Conservation (phyloP, 495 filamentous ascomycete species). For the Oidiodendron maius region DNA sequence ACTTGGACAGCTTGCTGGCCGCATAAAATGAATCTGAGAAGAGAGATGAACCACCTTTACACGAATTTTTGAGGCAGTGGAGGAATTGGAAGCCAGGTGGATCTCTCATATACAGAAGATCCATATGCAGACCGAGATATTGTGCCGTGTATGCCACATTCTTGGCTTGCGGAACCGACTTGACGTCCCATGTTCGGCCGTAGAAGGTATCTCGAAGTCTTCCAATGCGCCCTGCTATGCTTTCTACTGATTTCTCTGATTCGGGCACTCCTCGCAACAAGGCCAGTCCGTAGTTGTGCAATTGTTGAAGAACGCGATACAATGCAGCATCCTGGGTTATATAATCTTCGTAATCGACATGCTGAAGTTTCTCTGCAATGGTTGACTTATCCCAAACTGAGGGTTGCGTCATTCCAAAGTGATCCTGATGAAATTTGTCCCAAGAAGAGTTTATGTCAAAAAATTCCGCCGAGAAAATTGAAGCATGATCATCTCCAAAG, state of each 20-base stretch:
- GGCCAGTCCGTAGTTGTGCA: slow-evolving; percentile 59
- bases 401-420: neutral
- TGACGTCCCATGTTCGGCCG: slow-evolving; percentile 84
- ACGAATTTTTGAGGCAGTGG: slow-evolving; percentile 74
- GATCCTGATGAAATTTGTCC: neutral
- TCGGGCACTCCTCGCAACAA: slow-evolving; percentile 67
- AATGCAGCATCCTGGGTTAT: slow-evolving; percentile 50
- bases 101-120: slow-evolving; percentile 79
- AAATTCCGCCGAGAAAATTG: slow-evolving; percentile 32
- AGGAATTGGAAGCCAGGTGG: slow-evolving; percentile 79
- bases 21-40: slow-evolving; percentile 70
- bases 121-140: slow-evolving; percentile 83
- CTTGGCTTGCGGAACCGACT: slow-evolving; percentile 65
- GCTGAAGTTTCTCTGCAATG: slow-evolving; percentile 31
- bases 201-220: slow-evolving; percentile 79
- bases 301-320: slow-evolving; percentile 35
- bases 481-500: slow-evolving; percentile 40
- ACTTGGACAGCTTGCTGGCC: slow-evolving; percentile 36
- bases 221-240: slow-evolving; percentile 66
- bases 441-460: slow-evolving; percentile 18
- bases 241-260: slow-evolving; percentile 51
- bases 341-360: slow-evolving; percentile 63
- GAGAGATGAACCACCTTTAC: slow-evolving; percentile 71
- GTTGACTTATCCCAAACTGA: slow-evolving; percentile 26
- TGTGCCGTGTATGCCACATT: slow-evolving; percentile 87